phyloP scores from a whole-genome alignment of 192 early-diverging fungal species.

The Spizellomyces punctatus region DNA sequence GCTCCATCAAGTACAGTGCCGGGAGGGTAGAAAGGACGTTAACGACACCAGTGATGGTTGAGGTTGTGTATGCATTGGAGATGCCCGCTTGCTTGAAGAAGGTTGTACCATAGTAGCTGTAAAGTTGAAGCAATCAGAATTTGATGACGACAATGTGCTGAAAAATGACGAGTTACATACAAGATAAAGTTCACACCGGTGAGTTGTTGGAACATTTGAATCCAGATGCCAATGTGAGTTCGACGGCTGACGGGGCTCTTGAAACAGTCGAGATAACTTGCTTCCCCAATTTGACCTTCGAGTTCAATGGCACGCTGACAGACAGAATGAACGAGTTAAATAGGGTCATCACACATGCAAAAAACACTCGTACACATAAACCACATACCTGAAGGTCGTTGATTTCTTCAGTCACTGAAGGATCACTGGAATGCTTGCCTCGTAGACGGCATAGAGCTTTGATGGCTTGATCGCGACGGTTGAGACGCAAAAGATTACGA shows the following conservation, averaged over 20 bases:
- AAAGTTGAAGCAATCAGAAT: not conserved
- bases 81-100: conserved; percentile 37
- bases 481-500: conserved; percentile 25
- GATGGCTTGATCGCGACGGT: conserved; percentile 17
- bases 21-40: conserved; percentile 87
- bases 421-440: conserved; percentile 24
- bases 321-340: no score
- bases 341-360: no score
- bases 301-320: not conserved
- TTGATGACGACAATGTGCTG: not conserved
- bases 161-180: not conserved
- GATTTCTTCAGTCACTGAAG: conserved; percentile 63
- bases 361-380: no score
- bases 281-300: conserved; percentile 20
- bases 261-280: conserved; percentile 35
- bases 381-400: conserved; percentile 63
- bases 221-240: conserved; percentile 16
- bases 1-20: conserved; percentile 80
- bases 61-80: conserved; percentile 26
- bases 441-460: conserved; percentile 24
- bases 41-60: conserved; percentile 76
- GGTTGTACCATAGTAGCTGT: conserved; percentile 66
- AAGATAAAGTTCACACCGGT: conserved; percentile 73
- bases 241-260: conserved; percentile 10
- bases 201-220: conserved; percentile 41